Evolutionary conservation across 371 early-diverging fungal genomes (phyloP), one percentile per base, ranked within the genome.

Genomic region (Mortierella sp.): DNA sequence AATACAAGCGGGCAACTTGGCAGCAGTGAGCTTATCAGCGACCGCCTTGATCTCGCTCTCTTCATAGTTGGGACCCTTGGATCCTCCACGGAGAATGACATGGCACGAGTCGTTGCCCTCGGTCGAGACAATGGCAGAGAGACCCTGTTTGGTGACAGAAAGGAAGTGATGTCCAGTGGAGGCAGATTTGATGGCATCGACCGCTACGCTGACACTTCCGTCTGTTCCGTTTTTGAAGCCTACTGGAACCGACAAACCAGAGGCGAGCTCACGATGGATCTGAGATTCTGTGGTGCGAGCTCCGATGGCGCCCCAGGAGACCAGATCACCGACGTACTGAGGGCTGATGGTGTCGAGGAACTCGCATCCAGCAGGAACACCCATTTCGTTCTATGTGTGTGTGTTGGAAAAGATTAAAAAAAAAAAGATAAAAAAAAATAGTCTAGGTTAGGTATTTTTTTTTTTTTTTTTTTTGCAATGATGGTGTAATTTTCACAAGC

Each of bases 211-310:
- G 26, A 94, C 90, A 67, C 92, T 95, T 51, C 98, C 98, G 67
- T 97, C 96, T 0, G 92, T 90, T 48, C 97, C 97, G 72, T 97
- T 97, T 83, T 97, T 98, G 90, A 97, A 97, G 21, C 98, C 98
- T 21, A 98, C 96, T 11, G 98, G 96, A 77, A 94, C 92, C 29
- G 96, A 96, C 11, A 97, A 89, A 46, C 98, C 98, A 11, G 93
- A 92, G 28, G 97, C 95, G 56, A 98, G 87, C 81, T 98, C 98
- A 65, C 98, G 91, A 81, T 98, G 98, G 30, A 97, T 86, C 73
- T 95, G 95, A 44, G 94, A 93, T 80, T 95, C 95, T 37, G 97
- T 97, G 7, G 98, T 97, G 65, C 98, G 88, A 0, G 98, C 98
- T 43, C 98, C 96, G 73, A 97, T 96, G 23, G 97, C 96, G 21